Base-by-base conservation (phyloP, 805 yeast genomes). In the Candida golubevii region DNA sequence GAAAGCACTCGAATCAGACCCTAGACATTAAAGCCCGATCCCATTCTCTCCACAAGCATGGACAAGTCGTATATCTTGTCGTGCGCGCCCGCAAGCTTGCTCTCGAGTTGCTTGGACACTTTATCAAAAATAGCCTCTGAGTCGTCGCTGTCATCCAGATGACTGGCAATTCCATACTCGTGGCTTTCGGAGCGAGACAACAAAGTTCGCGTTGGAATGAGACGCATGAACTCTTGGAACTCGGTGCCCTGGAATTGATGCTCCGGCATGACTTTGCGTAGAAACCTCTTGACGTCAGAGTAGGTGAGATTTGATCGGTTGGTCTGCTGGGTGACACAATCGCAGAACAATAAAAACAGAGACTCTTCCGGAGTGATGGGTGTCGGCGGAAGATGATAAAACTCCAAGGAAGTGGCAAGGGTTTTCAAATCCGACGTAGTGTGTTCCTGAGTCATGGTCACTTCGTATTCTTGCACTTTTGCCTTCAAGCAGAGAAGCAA, bases 21-120 rank as follows among this genome's bases (percentile, higher is more conserved):
- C 51, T 42, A 58, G 8, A 56, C 32, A 30, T 43, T 44, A 51
- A 61, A 61, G 23, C 67, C 67, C 30, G 48, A 48, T 31, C 56
- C 65, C 40, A 63, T 35, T 32, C 52, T 53, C 13, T 36, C 34
- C n/a, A 62, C 42, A 43, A 65, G 61, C 39, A 49, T 51, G 29
- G 44, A 45, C 15, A 62, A 37, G 44, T 63, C 63, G 45, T 60
- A 64, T 30, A 59, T 50, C 45, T 59, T 56, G 36, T 56, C 57
- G 33, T 50, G 45, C 29, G 52, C 54, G 6, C 60, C 64, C n/a
- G 53, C 37, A 14, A 57, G 54, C 41, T 59, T 62, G 26, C 54
- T 47, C 41, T 56, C 62, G 36, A 60, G 41, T 14, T 47, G 51
- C 38, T 49, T 51, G 46, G 53, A 62, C 13, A 55, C 49, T 30